Evolutionary conservation across 169 alveolate genomes (phyloP).

Genomic region (Theileria sp.): DNA sequence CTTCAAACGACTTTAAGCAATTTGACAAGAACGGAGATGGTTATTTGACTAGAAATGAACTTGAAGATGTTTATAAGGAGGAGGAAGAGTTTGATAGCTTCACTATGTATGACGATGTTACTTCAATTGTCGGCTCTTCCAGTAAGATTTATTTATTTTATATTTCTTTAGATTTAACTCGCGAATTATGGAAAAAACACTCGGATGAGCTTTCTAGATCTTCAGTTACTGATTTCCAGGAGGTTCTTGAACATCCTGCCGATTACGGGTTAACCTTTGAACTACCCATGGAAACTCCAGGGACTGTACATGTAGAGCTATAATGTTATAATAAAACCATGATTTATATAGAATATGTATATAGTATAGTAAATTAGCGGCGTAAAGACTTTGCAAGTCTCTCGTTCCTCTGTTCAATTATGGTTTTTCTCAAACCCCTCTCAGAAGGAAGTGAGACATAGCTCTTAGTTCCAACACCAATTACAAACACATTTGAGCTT

Average conservation of each 20-base stretch:
- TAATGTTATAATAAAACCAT: not conserved
- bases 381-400: conserved; percentile 68
- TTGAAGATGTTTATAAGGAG: conserved; percentile 67
- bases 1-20: conserved; percentile 65
- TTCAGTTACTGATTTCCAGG: conserved; percentile 76
- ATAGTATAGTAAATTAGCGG: conserved; percentile 13
- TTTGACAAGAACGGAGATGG: conserved; percentile 76
- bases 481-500: conserved; percentile 92
- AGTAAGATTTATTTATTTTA: conserved; percentile 8
- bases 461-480: conserved; percentile 93
- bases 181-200: conserved; percentile 70
- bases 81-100: conserved; percentile 63
- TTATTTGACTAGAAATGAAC: conserved; percentile 65
- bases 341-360: not conserved
- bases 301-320: conserved; percentile 13
- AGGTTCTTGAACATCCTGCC: conserved; percentile 68
- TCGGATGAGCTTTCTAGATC: conserved; percentile 68
- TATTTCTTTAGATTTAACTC: conserved; percentile 34
- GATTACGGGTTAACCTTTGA: conserved; percentile 65
- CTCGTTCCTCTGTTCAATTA: conserved; percentile 87
- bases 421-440: conserved; percentile 88
- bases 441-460: conserved; percentile 91
- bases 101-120: conserved; percentile 61
- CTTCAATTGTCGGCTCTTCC: conserved; percentile 57
- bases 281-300: not conserved